These are phyloP conservation scores for Trichosporon sp. DNA, from an alignment of 1,284 basidiomycete species.

Conservation along the genomic window DNA sequence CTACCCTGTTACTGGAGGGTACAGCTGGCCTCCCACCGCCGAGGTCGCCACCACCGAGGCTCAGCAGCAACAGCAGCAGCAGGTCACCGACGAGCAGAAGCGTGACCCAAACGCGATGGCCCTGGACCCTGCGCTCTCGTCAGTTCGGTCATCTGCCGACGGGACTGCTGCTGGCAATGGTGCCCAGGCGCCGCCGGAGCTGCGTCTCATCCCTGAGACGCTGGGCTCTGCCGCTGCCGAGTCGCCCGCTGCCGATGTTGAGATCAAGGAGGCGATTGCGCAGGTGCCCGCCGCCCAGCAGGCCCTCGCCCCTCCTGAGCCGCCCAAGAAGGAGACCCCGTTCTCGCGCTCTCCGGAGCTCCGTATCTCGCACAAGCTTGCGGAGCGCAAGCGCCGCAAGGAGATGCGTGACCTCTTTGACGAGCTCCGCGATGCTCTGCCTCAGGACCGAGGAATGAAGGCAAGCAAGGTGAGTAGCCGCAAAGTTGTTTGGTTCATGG, in stretches of 20 bases:
- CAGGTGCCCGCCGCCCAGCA: slow-evolving; percentile 21
- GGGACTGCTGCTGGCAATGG: slow-evolving; percentile 4
- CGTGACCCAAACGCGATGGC: slow-evolving; percentile 14
- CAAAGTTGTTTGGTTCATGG: slow-evolving; percentile 52
- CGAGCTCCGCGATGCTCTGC: slow-evolving; percentile 82
- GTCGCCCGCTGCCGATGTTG: slow-evolving; percentile 20
- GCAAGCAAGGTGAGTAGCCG: slow-evolving; percentile 61
- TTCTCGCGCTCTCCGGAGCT: slow-evolving; percentile 92
- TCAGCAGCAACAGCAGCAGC: slow-evolving; percentile 7
- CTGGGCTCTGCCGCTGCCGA: slow-evolving; percentile 27
- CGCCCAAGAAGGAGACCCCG: slow-evolving; percentile 58
- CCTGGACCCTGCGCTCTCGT: slow-evolving; percentile 35
- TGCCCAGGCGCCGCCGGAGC: slow-evolving; percentile 23
- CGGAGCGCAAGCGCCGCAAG: slow-evolving; percentile 81
- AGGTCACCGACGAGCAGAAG: slow-evolving; percentile 10
- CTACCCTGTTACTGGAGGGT: slow-evolving; percentile 26
- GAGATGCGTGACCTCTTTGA: slow-evolving; percentile 98
- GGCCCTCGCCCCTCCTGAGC: slow-evolving; percentile 7
- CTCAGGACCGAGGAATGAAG: slow-evolving; percentile 86
- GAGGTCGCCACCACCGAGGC: slow-evolving; percentile 8
- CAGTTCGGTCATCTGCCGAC: slow-evolving; percentile 27
- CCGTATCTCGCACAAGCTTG: slow-evolving; percentile 86
- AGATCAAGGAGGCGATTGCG: slow-evolving; percentile 12
- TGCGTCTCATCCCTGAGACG: slow-evolving; percentile 36
- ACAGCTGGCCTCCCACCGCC: slow-evolving; percentile 13